Conservation (phyloP, 2,329 filamentous ascomycete species). For the Huntiella moniliformis region DNA sequence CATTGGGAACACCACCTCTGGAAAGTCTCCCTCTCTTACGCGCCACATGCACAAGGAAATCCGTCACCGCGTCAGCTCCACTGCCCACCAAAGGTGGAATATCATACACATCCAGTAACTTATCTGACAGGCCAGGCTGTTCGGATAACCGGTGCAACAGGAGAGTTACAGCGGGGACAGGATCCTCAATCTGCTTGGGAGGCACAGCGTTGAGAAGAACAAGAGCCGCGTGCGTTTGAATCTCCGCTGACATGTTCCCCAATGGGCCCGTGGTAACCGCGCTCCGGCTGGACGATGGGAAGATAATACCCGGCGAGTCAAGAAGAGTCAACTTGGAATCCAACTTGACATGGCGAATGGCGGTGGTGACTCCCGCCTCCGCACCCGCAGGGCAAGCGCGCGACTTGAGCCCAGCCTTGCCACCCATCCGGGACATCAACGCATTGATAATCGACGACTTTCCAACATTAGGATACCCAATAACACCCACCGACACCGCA, state of each 20-base stretch:
- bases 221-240: slow-evolving; percentile 64
- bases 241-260: slow-evolving; percentile 37
- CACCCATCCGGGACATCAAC: slow-evolving; percentile 57
- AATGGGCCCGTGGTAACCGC: slow-evolving; percentile 22
- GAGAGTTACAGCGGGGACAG: slow-evolving; percentile 66
- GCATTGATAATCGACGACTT: slow-evolving; percentile 96
- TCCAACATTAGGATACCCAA: slow-evolving; percentile 89
- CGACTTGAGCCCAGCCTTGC: slow-evolving; percentile 35
- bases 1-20: slow-evolving; percentile 75
- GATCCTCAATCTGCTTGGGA: slow-evolving; percentile 85
- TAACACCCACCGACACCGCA: slow-evolving; percentile 76
- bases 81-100: slow-evolving; percentile 57
- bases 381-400: slow-evolving; percentile 69
- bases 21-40: slow-evolving; percentile 80
- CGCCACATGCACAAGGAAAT: slow-evolving; percentile 89
- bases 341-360: slow-evolving; percentile 75
- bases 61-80: slow-evolving; percentile 60
- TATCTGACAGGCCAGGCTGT: slow-evolving; percentile 54
- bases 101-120: slow-evolving; percentile 68
- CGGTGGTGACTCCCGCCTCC: slow-evolving; percentile 82
- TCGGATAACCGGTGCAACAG: slow-evolving; percentile 64
- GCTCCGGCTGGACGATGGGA: slow-evolving; percentile 44
- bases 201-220: slow-evolving; percentile 82
- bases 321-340: slow-evolving; percentile 87
- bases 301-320: slow-evolving; percentile 87